phyloP scores from a whole-genome alignment of 495 filamentous ascomycete species.

The Halenospora varia region DNA sequence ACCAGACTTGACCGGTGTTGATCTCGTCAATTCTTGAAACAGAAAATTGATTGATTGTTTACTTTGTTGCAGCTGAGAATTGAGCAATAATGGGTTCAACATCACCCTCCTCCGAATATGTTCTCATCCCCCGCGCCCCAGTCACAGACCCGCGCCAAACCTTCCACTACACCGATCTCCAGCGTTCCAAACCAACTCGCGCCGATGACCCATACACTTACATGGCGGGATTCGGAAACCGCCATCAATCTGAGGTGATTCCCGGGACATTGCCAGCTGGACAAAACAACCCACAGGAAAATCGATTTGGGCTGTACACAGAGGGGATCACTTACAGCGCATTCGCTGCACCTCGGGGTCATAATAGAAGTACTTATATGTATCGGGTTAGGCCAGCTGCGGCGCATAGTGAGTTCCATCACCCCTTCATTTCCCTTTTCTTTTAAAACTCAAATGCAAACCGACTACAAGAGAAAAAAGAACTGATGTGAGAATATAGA shows the following conservation, averaged over 20 bases:
- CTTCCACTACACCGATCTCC: slow-evolving; percentile 55
- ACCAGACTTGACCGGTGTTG: too few relatives aligned
- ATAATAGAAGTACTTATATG: slow-evolving; percentile 71
- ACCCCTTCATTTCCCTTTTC: too few relatives aligned
- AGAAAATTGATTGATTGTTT: too few relatives aligned
- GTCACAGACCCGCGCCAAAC: slow-evolving; percentile 36
- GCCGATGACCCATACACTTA: slow-evolving; percentile 50
- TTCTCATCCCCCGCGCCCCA: slow-evolving; percentile 4
- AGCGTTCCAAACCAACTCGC: slow-evolving; percentile 39
- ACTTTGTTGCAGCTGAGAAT: too few relatives aligned
- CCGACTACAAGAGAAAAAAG: slow-evolving; percentile 25
- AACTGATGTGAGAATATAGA: slow-evolving; percentile 31
- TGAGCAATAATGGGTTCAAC: too few relatives aligned
- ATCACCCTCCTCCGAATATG: slow-evolving; percentile 2
- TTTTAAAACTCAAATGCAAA: too few relatives aligned
- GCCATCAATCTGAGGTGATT: slow-evolving; percentile 18
- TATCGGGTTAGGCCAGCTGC: slow-evolving; percentile 69
- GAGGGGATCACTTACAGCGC: slow-evolving; percentile 83
- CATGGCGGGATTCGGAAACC: slow-evolving; percentile 31
- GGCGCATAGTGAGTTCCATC: slow-evolving; percentile 44
- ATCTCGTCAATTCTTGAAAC: too few relatives aligned
- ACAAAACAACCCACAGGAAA: slow-evolving; percentile 70
- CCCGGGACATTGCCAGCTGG: slow-evolving; percentile 33
- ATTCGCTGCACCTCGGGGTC: slow-evolving; percentile 67
- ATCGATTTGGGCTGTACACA: slow-evolving; percentile 62